Evolutionary conservation across 371 early-diverging fungal genomes (phyloP), one percentile per base, ranked within the genome.

Genomic region (Syncephalastrum racemosum): DNA sequence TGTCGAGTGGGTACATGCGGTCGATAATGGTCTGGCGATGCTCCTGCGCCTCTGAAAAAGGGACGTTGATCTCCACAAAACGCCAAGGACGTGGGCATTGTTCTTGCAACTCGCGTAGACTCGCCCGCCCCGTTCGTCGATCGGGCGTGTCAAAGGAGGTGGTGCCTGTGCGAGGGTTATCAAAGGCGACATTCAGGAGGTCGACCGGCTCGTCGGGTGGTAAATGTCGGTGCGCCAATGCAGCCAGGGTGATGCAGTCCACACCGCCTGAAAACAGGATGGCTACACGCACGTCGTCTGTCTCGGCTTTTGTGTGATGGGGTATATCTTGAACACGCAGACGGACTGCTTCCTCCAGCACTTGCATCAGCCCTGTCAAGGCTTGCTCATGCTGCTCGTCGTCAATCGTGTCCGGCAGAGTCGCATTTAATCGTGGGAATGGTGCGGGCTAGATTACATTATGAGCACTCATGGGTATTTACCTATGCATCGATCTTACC

Each of bases 201-300:
- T 98, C 97, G 45, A 96, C 92, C 0, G 91, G 82, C 54, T 90
- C 91, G 4, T 75, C 64, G 0, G 61, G 45, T 0, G 94, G 92
- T 2, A 97, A 60, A 46, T 84, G 71, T 10, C 66, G 65, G 60
- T 93, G 78, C 0, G 89, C 87, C 4, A 95, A 71, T 0, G 89
- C 91, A 0, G 97, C 96, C 7, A 98, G 73, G 31, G 85, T 74
- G 4, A 88, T 87, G 71, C 96, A 98, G 65, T 98, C 98, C 4
- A 98, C 66, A 2, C 98, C 98, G 22, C 98, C 98, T 0, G 96
- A 96, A 62, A 98, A 98, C 46, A 98, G 63, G 20, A 97, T 81
- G 1, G 87, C 94, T 1, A 94, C 77, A 14, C 91, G 75, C 7
- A 88, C 82, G 3, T 62, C 66, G 14, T 40, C 54, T 48, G 25